Percentiles rank a stretch among this genome's conserved stretches.
Conservation (phyloP, 306 rosid species). For the Prunus mume region DNA sequence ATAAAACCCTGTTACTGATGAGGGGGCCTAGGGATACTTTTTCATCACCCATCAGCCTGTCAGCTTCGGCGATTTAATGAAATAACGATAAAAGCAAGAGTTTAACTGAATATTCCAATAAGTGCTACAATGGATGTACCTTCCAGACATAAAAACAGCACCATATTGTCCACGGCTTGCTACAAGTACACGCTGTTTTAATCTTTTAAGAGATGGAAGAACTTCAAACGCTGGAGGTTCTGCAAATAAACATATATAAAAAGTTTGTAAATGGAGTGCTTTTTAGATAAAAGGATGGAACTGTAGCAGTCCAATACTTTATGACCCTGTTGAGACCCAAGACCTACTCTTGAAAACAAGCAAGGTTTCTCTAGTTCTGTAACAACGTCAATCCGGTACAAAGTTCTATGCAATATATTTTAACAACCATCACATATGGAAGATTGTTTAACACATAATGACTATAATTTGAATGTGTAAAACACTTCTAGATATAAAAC, state of each 20-base stretch:
- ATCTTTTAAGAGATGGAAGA: slow-evolving; percentile 85
- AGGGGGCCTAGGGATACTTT: background rate
- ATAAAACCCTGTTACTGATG: background rate
- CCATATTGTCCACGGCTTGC: slow-evolving; percentile 84
- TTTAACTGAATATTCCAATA: slow-evolving; percentile 2
- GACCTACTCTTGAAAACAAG: background rate
- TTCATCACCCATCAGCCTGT: background rate
- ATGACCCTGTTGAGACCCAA: background rate
- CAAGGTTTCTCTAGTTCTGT: background rate
- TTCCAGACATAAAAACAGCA: slow-evolving; percentile 97
- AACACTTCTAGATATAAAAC: background rate
- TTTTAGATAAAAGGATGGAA: background rate
- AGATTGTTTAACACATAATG: background rate
- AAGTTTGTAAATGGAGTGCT: background rate
- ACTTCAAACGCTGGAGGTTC: slow-evolving; percentile 96
- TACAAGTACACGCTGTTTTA: slow-evolving; percentile 77
- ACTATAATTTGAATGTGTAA: background rate
- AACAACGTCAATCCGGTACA: background rate
- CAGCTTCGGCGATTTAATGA: background rate
- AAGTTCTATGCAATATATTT: background rate
- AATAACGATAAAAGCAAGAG: background rate
- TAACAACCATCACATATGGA: background rate
- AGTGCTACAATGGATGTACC: slow-evolving; percentile 41
- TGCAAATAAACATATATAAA: slow-evolving; percentile 25
- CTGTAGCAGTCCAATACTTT: background rate